These are phyloP conservation scores for Triangularia setosa DNA, from an alignment of 2,329 filamentous ascomycete genomes.

Conservation along the genomic window DNA sequence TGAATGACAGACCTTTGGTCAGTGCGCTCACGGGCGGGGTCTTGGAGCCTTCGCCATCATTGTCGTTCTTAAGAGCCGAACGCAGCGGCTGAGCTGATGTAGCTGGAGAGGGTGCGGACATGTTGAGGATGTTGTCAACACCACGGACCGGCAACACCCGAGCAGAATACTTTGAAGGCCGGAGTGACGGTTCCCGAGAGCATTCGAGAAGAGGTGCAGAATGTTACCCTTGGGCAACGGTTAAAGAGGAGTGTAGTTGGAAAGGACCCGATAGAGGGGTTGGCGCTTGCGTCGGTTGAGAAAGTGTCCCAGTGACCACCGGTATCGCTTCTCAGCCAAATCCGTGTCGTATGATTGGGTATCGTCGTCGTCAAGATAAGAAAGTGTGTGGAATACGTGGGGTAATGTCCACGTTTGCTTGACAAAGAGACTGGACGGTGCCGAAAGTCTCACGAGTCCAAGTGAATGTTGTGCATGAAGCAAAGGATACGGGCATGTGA, in stretches of 20 bases:
- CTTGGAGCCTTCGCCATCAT: conserved; percentile 38
- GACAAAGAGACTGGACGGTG: neutral
- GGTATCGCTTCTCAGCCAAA: conserved; percentile 4
- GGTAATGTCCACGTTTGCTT: neutral
- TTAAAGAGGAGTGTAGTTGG: neutral
- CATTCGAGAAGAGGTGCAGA: conserved; percentile 1
- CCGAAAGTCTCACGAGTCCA: neutral
- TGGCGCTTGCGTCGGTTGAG: neutral
- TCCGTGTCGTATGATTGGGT: conserved; percentile 5
- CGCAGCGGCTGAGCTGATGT: conserved; percentile 23
- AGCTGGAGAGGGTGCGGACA: conserved; percentile 22
- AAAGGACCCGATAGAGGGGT: neutral
- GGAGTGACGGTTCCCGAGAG: conserved; percentile 4
- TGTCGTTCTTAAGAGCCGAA: conserved; percentile 38
- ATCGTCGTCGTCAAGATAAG: neutral
- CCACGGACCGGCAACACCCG: conserved; percentile 6
- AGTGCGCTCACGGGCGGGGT: conserved; percentile 37
- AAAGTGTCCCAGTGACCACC: neutral
- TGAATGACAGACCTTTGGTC: conserved; percentile 41
- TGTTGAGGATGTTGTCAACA: conserved; percentile 8
- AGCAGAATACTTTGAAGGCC: conserved; percentile 6
- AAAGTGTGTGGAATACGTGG: neutral
- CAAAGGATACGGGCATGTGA: neutral
- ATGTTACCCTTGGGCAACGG: neutral
- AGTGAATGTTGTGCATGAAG: neutral